phyloP scores from a whole-genome alignment of 1,284 basidiomycete genomes.

The Laetiporus sulphureus region DNA sequence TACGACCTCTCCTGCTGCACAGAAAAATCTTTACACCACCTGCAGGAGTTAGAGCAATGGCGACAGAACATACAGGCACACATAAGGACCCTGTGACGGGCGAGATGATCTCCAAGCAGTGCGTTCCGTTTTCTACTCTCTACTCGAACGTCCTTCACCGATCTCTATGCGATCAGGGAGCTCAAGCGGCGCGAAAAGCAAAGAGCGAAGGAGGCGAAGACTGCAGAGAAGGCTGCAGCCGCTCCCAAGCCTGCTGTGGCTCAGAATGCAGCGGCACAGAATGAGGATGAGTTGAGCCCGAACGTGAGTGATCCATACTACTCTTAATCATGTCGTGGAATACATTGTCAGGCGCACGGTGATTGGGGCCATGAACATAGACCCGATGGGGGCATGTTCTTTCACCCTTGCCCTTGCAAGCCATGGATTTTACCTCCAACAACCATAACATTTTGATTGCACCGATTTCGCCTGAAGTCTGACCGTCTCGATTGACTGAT shows the following conservation, averaged over 20 bases:
- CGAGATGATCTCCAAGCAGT: constrained; percentile 95
- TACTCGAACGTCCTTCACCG: constrained; percentile 17
- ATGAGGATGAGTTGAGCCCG: constrained; percentile 77
- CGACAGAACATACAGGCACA: constrained; percentile 43
- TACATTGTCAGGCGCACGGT: too few species aligned
- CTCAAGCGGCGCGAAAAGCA: constrained; percentile 88
- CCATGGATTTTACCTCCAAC: too few species aligned
- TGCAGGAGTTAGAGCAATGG: constrained; percentile 35
- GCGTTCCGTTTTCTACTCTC: constrained; percentile 26
- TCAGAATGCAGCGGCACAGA: constrained; percentile 35
- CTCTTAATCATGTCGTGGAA: too few species aligned
- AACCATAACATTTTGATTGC: too few species aligned
- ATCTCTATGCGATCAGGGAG: constrained; percentile 52
- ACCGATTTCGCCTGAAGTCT: too few species aligned
- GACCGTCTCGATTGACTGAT: too few species aligned
- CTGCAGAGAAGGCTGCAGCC: constrained; percentile 71
- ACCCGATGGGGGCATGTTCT: too few species aligned
- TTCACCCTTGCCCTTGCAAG: too few species aligned
- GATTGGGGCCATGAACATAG: too few species aligned
- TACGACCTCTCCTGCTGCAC: constrained; percentile 11
- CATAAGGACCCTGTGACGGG: constrained; percentile 88
- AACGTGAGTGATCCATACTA: constrained; percentile 47
- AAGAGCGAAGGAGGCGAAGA: constrained; percentile 79
- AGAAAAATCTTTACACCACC: background rate
- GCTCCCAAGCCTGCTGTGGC: constrained; percentile 33